Conservation (phyloP, 441 rosid genomes). For the Macaranga tanarius region DNA sequence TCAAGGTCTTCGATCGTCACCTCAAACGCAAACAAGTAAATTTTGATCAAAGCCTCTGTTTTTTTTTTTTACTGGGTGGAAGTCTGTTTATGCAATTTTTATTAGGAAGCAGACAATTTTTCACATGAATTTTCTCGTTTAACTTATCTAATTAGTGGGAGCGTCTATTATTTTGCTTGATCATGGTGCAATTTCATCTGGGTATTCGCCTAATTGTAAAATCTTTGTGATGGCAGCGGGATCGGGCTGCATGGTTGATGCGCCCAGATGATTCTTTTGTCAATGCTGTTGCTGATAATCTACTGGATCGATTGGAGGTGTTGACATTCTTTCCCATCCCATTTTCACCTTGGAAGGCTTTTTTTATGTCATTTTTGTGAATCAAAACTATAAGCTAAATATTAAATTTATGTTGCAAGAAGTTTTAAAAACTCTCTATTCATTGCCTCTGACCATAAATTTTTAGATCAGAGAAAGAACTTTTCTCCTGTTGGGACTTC, state of each 20-base stretch:
- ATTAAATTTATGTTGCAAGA: background rate
- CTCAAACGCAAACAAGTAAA: conserved; percentile 83
- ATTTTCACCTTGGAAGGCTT: background rate
- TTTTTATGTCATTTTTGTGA: too few species aligned
- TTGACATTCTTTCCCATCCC: background rate
- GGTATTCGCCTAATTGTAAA: conserved; percentile 10
- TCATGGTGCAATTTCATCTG: background rate
- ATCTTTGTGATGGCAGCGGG: conserved; percentile 59
- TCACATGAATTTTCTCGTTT: too few species aligned
- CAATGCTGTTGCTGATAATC: conserved; percentile 91
- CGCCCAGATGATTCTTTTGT: conserved; percentile 60
- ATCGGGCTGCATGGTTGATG: conserved; percentile 94
- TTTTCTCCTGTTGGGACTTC: background rate
- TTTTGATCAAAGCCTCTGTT: background rate
- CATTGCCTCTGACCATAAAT: background rate
- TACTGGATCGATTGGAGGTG: conserved; percentile 92
- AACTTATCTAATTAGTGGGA: too few species aligned
- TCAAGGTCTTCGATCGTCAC: conserved; percentile 81
- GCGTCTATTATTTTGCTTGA: background rate
- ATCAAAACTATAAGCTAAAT: background rate
- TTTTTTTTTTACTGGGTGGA: background rate
- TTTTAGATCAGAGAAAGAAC: background rate
- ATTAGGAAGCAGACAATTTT: too few species aligned
- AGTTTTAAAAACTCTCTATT: background rate
- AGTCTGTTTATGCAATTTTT: too few species aligned